Conservation (phyloP, 352 stramenopile species). For the Phytophthora nicotianae region DNA sequence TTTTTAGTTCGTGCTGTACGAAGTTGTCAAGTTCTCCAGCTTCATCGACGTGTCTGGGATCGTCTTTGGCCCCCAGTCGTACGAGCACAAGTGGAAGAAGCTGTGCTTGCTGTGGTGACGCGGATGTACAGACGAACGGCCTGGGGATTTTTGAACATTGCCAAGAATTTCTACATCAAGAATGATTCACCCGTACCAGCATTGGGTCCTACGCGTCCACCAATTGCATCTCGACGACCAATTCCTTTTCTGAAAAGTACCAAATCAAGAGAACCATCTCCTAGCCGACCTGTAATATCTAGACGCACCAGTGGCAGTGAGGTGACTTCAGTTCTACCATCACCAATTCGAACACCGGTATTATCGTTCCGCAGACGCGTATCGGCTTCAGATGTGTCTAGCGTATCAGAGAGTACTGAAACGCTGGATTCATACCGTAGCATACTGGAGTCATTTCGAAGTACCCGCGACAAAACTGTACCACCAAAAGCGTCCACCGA, state of each 20-base stretch:
- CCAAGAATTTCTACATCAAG: constrained; percentile 71
- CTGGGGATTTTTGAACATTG: constrained; percentile 55
- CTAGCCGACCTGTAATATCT: neutral
- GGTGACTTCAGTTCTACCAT: constrained; percentile 1
- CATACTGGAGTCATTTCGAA: constrained; percentile 16
- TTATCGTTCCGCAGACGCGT: constrained; percentile 8
- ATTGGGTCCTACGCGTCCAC: constrained; percentile 12
- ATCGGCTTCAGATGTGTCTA: constrained; percentile 23
- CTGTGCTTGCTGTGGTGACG: constrained; percentile 42
- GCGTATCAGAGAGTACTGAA: constrained; percentile 10
- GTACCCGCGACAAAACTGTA: constrained; percentile 6
- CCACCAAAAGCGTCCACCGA: neutral
- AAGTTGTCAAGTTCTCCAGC: constrained; percentile 69
- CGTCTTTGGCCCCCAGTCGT: constrained; percentile 49
- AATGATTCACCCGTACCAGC: constrained; percentile 41
- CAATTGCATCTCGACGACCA: neutral
- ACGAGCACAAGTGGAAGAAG: constrained; percentile 46
- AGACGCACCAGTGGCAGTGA: constrained; percentile 10
- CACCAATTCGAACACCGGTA: constrained; percentile 10
- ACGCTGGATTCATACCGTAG: constrained; percentile 17
- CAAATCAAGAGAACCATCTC: neutral
- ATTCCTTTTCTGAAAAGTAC: constrained; percentile 8
- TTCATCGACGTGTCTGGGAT: constrained; percentile 57
- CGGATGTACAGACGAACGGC: constrained; percentile 43
- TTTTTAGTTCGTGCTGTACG: constrained; percentile 51